Evolutionary conservation across 2,329 filamentous ascomycete species (phyloP).

Genomic region (Bipolaris bicolor): DNA sequence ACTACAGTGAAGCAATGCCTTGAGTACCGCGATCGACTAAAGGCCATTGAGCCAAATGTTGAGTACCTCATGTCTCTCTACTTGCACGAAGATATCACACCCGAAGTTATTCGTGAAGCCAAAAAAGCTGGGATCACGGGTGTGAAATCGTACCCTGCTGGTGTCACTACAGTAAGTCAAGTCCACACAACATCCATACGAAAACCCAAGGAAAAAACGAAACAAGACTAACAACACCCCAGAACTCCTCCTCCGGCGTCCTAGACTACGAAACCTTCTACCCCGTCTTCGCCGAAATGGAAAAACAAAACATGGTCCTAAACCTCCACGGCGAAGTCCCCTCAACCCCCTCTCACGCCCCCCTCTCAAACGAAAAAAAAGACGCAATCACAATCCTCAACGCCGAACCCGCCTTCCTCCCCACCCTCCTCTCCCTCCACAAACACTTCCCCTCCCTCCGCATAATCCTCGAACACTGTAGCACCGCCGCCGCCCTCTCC

Average conservation of each 20-base stretch:
- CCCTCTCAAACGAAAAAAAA: not conserved
- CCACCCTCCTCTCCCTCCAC: slow-evolving; percentile 76
- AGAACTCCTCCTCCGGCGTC: slow-evolving; percentile 70
- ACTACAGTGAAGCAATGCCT: slow-evolving; percentile 57
- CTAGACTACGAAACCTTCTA: slow-evolving; percentile 73
- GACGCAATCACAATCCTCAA: slow-evolving; percentile 59
- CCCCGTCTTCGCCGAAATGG: slow-evolving; percentile 87
- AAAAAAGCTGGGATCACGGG: slow-evolving; percentile 73
- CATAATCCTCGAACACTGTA: slow-evolving; percentile 80
- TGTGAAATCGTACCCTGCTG: slow-evolving; percentile 71
- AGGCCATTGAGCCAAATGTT: slow-evolving; percentile 56
- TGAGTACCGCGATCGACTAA: slow-evolving; percentile 53
- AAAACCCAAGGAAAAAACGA: not conserved
- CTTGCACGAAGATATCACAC: slow-evolving; percentile 56
- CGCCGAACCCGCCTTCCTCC: slow-evolving; percentile 79
- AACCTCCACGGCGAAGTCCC: slow-evolving; percentile 95
- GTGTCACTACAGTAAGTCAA: slow-evolving; percentile 45
- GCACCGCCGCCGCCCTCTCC: slow-evolving; percentile 78
- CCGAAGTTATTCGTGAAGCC: slow-evolving; percentile 70
- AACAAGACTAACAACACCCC: not conserved
- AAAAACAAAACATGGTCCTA: slow-evolving; percentile 78
- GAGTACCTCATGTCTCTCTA: slow-evolving; percentile 60
- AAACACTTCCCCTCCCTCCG: slow-evolving; percentile 70
- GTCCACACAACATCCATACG: not conserved
- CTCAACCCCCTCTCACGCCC: slow-evolving; percentile 48